Evolutionary conservation across 2,329 filamentous ascomycete species (phyloP).

Genomic region (Arthrocladium fulminans): DNA sequence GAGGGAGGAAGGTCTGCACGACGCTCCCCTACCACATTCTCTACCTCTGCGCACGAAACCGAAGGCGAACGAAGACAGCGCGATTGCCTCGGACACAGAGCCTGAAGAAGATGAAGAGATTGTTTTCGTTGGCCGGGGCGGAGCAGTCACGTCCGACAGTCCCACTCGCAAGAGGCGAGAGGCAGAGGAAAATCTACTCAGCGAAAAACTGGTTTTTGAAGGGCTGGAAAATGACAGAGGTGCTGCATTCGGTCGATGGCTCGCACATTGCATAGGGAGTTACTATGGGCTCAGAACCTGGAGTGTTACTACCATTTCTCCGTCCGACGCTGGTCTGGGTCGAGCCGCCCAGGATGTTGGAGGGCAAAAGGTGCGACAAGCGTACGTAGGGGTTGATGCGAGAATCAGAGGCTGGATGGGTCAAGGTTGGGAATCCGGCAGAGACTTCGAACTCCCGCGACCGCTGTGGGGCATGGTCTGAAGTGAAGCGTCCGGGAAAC

Average conservation of each 20-base stretch:
- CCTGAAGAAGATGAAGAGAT: conserved; percentile 69
- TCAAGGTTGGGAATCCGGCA: conserved; percentile 14
- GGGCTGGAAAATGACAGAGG: conserved; percentile 64
- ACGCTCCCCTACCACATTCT: conserved; percentile 29
- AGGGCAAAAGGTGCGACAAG: conserved; percentile 41
- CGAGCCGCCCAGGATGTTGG: conserved; percentile 9
- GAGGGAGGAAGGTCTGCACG: conserved; percentile 36
- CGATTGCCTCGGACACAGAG: conserved; percentile 10
- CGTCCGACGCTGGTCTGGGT: not conserved
- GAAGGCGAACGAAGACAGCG: conserved; percentile 7
- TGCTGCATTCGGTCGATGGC: conserved; percentile 83
- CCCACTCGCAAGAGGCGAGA: conserved; percentile 43
- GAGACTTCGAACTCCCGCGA: conserved; percentile 25
- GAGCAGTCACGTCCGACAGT: conserved; percentile 51
- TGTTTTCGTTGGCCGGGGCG: conserved; percentile 70
- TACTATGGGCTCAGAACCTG: conserved; percentile 87
- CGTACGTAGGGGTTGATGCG: conserved; percentile 62
- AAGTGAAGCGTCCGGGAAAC: no score
- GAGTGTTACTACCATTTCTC: conserved; percentile 44
- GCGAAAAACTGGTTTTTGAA: conserved; percentile 68
- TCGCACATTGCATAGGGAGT: conserved; percentile 81
- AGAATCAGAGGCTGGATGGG: conserved; percentile 34
- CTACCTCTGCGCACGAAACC: conserved; percentile 11
- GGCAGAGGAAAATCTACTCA: conserved; percentile 36
- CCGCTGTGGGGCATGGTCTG: conserved; percentile 28